A percentile compares a stretch with the other conserved stretches of the same genome.
Evolutionary conservation across 2,329 filamentous ascomycete genomes (phyloP).

Genomic region (Alternaria infectoria): DNA sequence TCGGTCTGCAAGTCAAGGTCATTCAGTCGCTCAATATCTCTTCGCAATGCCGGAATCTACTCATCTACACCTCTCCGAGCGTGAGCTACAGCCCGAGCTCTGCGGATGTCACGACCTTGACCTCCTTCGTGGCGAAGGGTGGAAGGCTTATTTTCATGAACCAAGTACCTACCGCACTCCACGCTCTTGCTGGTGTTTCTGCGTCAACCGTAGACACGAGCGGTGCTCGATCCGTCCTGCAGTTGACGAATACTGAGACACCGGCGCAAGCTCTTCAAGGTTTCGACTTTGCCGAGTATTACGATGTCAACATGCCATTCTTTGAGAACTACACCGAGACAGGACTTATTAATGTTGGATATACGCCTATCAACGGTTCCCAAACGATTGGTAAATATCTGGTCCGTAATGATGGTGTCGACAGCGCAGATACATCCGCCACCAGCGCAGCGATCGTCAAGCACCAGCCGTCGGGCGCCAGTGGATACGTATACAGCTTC

Average conservation of each 20-base stretch:
- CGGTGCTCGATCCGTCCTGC: slow-evolving; percentile 3
- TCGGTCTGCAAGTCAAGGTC: slow-evolving; percentile 9
- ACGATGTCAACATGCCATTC: slow-evolving; percentile 10
- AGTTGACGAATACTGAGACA: slow-evolving; percentile 6
- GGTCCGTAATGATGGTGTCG: not conserved
- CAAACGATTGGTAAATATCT: slow-evolving; percentile 8
- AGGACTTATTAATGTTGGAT: slow-evolving; percentile 10
- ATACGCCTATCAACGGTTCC: slow-evolving; percentile 3
- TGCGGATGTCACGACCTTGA: slow-evolving; percentile 2
- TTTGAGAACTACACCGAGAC: slow-evolving; percentile 8
- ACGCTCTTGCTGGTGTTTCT: slow-evolving; percentile 7
- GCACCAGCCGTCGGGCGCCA: slow-evolving; percentile 3
- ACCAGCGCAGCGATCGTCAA: slow-evolving; percentile 11
- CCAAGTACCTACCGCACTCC: slow-evolving; percentile 5
- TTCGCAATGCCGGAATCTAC: slow-evolving; percentile 6
- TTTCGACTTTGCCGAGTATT: slow-evolving; percentile 7
- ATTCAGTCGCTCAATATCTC: slow-evolving; percentile 6
- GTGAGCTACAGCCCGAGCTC: slow-evolving; percentile 9
- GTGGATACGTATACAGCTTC: slow-evolving; percentile 11
- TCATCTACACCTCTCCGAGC: slow-evolving; percentile 7
- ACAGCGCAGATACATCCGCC: slow-evolving; percentile 5
- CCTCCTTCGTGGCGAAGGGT: slow-evolving; percentile 7
- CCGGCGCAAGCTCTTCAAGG: slow-evolving; percentile 4
- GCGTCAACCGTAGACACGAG: slow-evolving; percentile 6
- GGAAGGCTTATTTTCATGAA: slow-evolving; percentile 13